Base-by-base conservation (phyloP, 768 basidiomycete species). In the Terana coerulea region DNA sequence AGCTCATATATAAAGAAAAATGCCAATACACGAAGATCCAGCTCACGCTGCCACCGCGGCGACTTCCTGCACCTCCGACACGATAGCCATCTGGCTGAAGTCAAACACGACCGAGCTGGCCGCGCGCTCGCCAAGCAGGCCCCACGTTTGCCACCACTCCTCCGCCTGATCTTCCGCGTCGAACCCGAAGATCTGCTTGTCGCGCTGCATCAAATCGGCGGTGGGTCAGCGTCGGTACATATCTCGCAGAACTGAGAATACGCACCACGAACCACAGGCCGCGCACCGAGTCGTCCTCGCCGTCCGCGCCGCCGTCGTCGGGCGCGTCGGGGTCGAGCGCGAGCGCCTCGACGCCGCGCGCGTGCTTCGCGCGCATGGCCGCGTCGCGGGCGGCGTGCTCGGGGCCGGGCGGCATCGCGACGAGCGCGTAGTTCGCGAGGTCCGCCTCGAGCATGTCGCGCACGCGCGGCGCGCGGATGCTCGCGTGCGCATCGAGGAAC, bases 101-200 rank as follows among this genome's bases (percentile, higher is more conserved):
- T n/a, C n/a, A n/a, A n/a, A n/a, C n/a, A n/a, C n/a, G n/a, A n/a
- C n/a, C n/a, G n/a, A n/a, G n/a, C 17, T 25, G 17, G 21, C 42
- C 14, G 59, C 59, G 26, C 64, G 61, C 53, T 66, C 64, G 42
- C 59, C 39, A 47, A 63, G 47, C 22, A 61, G 34, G n/a, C 64
- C 64, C 64, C 64, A 66, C 40, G 61, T 33, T 24, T 60, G 52
- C 62, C 63, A 66, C 63, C 63, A 66, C 28, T 61, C 49, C 26
- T 61, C 63, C 34, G 63, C 64, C 37, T 60, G 61, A 28, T 64
- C 64, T 52, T 64, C 63, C 12, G 64, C 58, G 51, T 66, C 64
- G 46, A 62, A 64, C 43, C 53, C 55, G 29, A 61, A 63, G 33
- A 63, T 53, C 5, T 41, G 25, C 49, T 60, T 47, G 26, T 47